A percentile compares a stretch with the other conserved stretches of the same genome.
phyloP scores from a whole-genome alignment of 257 asterid species.

The Salvia miltiorrhiza region DNA sequence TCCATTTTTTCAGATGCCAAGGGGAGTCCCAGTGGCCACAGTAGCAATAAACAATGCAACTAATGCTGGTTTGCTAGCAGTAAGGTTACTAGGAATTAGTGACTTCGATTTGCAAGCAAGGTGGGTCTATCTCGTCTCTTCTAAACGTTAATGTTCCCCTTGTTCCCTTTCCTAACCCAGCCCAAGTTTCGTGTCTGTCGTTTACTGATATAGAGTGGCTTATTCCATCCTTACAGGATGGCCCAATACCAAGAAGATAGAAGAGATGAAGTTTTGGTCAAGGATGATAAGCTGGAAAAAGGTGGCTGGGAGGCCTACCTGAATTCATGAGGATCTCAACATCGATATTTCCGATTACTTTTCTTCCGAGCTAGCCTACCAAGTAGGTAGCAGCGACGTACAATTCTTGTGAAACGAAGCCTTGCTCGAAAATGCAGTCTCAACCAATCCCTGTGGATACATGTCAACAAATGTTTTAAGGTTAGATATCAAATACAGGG shows the following conservation, averaged over 20 bases:
- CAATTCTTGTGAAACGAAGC: neutral
- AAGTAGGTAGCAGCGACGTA: neutral
- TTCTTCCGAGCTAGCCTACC: no score
- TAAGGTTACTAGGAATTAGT: slow-evolving; percentile 72
- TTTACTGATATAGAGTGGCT: slow-evolving; percentile 3
- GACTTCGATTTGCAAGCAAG: slow-evolving; percentile 74
- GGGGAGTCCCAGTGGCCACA: slow-evolving; percentile 97
- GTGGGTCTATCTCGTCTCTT: slow-evolving; percentile 31
- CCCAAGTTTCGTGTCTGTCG: neutral
- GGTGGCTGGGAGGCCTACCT: slow-evolving; percentile 84
- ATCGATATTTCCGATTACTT: neutral
- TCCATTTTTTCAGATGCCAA: slow-evolving; percentile 80
- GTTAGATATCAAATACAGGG: no score
- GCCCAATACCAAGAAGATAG: slow-evolving; percentile 84
- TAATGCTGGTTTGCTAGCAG: slow-evolving; percentile 91
- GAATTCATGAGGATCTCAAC: slow-evolving; percentile 33
- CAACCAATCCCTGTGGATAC: no score
- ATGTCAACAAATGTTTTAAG: no score
- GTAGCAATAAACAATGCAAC: slow-evolving; percentile 92
- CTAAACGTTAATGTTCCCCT: neutral
- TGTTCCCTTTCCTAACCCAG: neutral
- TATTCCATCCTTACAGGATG: slow-evolving; percentile 43
- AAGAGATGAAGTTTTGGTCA: slow-evolving; percentile 72
- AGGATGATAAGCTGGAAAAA: slow-evolving; percentile 65
- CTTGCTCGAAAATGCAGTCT: no score